phyloP scores from a whole-genome alignment of 2,329 filamentous ascomycete species.

The Biscogniauxia marginata region DNA sequence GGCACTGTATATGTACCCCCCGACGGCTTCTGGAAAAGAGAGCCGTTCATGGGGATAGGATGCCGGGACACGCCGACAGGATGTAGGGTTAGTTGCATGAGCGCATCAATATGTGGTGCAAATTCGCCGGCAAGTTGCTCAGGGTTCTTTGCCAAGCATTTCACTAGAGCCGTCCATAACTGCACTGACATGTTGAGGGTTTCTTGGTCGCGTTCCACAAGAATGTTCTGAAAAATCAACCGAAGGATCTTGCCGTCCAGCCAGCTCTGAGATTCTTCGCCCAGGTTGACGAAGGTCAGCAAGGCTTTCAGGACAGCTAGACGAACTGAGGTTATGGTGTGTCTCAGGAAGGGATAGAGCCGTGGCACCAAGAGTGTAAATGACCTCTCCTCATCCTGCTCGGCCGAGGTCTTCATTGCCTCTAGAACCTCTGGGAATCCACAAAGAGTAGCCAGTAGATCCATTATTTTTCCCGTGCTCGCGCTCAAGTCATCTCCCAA shows the following conservation, averaged over 20 bases:
- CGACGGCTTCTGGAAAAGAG: slow-evolving; percentile 89
- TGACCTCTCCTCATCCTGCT: slow-evolving; percentile 78
- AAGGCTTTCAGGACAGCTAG: slow-evolving; percentile 90
- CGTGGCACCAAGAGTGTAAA: slow-evolving; percentile 91
- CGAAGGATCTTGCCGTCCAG: slow-evolving; percentile 85
- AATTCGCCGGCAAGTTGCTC: slow-evolving; percentile 71
- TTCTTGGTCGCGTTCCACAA: slow-evolving; percentile 85
- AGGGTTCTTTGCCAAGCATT: slow-evolving; percentile 62
- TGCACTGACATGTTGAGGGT: slow-evolving; percentile 82
- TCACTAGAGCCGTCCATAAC: slow-evolving; percentile 79
- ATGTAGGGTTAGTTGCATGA: slow-evolving; percentile 82
- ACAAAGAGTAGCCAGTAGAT: slow-evolving; percentile 91
- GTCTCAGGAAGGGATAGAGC: slow-evolving; percentile 91
- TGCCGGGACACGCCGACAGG: slow-evolving; percentile 90
- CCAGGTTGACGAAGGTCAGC: slow-evolving; percentile 87
- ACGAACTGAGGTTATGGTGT: slow-evolving; percentile 95
- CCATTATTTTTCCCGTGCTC: slow-evolving; percentile 98
- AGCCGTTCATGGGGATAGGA: slow-evolving; percentile 87
- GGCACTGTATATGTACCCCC: slow-evolving; percentile 72
- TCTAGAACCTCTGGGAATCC: slow-evolving; percentile 89
- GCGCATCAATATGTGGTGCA: slow-evolving; percentile 69
- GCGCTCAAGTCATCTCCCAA: slow-evolving; percentile 96
- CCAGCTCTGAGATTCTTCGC: slow-evolving; percentile 83
- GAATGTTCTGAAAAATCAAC: slow-evolving; percentile 89
- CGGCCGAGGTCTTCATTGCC: slow-evolving; percentile 89